These are phyloP conservation scores for Ascochyta koolunga DNA, from an alignment of 2,329 filamentous ascomycete genomes.

Conservation along the genomic window DNA sequence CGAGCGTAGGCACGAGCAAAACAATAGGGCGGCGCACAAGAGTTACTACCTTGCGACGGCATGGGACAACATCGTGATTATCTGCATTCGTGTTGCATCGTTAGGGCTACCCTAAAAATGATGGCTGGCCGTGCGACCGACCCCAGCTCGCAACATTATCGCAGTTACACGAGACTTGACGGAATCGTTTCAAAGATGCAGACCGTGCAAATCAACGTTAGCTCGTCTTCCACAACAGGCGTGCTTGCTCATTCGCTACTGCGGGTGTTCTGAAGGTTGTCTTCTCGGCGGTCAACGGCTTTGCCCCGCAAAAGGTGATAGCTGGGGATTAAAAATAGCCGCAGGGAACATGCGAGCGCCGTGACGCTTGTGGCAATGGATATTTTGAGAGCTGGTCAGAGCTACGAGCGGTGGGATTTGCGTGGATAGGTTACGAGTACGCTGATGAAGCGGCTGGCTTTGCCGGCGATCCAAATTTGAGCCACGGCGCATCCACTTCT, in stretches of 20 bases:
- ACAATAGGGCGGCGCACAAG: conserved; percentile 24
- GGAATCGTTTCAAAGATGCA: conserved; percentile 32
- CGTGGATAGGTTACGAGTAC: conserved; percentile 12
- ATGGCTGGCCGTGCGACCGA: conserved; percentile 28
- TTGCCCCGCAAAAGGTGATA: conserved; percentile 12
- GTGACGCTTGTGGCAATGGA: conserved; percentile 25
- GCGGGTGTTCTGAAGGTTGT: conserved; percentile 23
- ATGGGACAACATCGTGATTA: conserved; percentile 31
- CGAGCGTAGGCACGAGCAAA: conserved; percentile 19
- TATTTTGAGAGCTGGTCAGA: conserved; percentile 7
- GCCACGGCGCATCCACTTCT: neutral
- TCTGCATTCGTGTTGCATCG: conserved; percentile 28
- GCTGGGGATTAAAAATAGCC: conserved; percentile 17
- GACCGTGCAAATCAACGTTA: conserved; percentile 27
- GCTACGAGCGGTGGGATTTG: conserved; percentile 17
- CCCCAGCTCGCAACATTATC: conserved; percentile 24
- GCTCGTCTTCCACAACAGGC: conserved; percentile 29
- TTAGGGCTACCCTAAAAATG: conserved; percentile 20
- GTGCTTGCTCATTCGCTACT: conserved; percentile 32
- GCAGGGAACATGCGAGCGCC: conserved; percentile 18
- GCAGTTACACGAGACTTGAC: conserved; percentile 26
- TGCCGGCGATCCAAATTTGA: conserved; percentile 17
- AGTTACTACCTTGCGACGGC: conserved; percentile 24
- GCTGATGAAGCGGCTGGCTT: conserved; percentile 12
- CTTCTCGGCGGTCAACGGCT: conserved; percentile 1